Base-by-base conservation (phyloP, 2,329 filamentous ascomycete genomes). In the Pseudogymnoascus sp. region DNA sequence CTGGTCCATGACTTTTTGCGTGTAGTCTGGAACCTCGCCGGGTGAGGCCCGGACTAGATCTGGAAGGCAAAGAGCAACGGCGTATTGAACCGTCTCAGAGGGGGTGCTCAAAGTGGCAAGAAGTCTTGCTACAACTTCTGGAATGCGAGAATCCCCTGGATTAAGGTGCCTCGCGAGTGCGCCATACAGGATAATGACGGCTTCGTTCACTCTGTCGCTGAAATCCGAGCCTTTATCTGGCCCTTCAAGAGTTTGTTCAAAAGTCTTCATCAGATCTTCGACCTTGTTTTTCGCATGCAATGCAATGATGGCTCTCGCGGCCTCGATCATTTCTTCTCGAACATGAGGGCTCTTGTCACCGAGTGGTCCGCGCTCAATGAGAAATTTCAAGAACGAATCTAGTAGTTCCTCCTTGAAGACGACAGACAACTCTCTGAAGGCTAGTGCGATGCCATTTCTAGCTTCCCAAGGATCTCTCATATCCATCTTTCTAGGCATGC, bases 171-270 rank as follows among this genome's bases (percentile, higher is more conserved):
- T 87, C 45, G 93, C 95, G 38, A 99, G 79, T 60, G 96, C 93
- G 73, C 95, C 95, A 70, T 99, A 99, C 74, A 99, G 88, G 69
- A 99, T 95, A 69, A 99, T 93, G 61, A 99, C 93, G 16, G 96
- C 95, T 76, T 99, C 95, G 69, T 97, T 97, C 66, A 97, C 89
- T 64, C 91, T 85, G 75, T 99, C 96, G 16, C 90, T 88, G 61
- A 88, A 85, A 67, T 93, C 86, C 0, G 88, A 92, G 63, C 87
- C 88, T 72, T 89, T 90, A 73, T 95, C 91, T 2, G 92, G 89
- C 2, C 86, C 87, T 71, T 93, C 92, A n/a, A 99, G 80, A 0
- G 91, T 92, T 23, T 82, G 83, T 75, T 99, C 95, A 71, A 97
- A 96, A 12, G 93, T 87, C 70, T 88, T 85, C 93, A 99, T 99